Evolutionary conservation across 176 grass and related monocot species (phyloP).

Genomic region (Triticum dicoccoides): DNA sequence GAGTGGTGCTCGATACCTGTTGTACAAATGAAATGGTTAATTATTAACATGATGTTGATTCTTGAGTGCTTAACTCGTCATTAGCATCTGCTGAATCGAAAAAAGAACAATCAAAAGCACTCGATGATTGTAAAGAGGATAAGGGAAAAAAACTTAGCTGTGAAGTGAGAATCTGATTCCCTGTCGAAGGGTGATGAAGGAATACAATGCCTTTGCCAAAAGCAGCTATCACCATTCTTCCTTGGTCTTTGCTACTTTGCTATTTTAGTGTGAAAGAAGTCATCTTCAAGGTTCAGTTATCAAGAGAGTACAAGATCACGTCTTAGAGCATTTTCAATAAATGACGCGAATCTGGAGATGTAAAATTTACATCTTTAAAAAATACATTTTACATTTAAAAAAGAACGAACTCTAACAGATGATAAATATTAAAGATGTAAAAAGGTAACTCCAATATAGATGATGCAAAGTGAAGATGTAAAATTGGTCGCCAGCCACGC

Average conservation of each 20-base stretch:
- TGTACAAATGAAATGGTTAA: slow-evolving; percentile 13
- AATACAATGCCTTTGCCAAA: too few relatives aligned
- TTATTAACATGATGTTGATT: neutral
- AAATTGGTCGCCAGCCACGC: too few relatives aligned
- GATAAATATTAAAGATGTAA: too few relatives aligned
- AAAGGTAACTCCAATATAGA: too few relatives aligned
- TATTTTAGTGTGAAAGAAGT: neutral
- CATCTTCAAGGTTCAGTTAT: neutral
- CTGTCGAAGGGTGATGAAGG: neutral
- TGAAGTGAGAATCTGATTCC: slow-evolving; percentile 20
- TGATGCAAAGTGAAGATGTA: too few relatives aligned
- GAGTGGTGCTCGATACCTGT: neutral
- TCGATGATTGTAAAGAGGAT: neutral
- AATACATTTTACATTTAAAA: too few relatives aligned
- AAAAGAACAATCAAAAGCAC: neutral
- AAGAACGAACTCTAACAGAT: too few relatives aligned
- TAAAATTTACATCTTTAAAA: too few relatives aligned
- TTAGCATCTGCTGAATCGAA: neutral
- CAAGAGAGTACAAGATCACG: too few relatives aligned
- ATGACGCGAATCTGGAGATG: too few relatives aligned
- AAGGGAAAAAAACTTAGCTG: neutral
- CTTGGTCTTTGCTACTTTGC: neutral
- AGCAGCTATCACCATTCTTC: neutral
- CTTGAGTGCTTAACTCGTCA: neutral
- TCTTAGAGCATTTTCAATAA: too few relatives aligned